Conservation (phyloP, 768 basidiomycete genomes). For the Hortiboletus campestris region DNA sequence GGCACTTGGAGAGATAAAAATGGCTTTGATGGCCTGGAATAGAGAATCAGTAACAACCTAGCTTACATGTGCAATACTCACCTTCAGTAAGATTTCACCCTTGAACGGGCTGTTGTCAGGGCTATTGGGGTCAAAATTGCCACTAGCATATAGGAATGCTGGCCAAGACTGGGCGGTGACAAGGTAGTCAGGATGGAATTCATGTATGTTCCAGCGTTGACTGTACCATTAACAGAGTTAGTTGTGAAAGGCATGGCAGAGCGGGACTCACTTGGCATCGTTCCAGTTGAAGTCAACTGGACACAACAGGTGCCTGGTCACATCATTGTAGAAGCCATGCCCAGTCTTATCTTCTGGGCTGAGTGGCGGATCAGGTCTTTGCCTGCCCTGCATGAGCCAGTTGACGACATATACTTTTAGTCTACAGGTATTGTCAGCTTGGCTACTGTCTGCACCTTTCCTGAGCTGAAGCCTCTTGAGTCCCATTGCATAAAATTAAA, state of each 20-base stretch:
- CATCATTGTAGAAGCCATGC: not conserved
- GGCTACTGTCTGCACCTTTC: not conserved
- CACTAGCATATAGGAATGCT: not conserved
- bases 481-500: no score
- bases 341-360: not conserved
- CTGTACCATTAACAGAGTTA: not conserved
- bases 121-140: not conserved
- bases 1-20: not conserved
- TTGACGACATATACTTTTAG: not conserved
- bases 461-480: not conserved
- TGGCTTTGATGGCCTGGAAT: not conserved
- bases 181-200: not conserved
- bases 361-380: not conserved
- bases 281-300: not conserved
- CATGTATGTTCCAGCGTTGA: not conserved
- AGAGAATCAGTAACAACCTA: not conserved
- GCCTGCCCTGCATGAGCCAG: not conserved
- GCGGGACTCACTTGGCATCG: not conserved
- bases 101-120: not conserved
- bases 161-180: slow-evolving; percentile 3
- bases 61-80: not conserved
- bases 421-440: not conserved
- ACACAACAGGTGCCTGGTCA: not conserved
- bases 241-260: no score
- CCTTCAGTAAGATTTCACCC: not conserved